These are phyloP conservation scores for Colletotrichum sidae DNA, from an alignment of 2,329 filamentous ascomycete genomes.

Conservation along the genomic window DNA sequence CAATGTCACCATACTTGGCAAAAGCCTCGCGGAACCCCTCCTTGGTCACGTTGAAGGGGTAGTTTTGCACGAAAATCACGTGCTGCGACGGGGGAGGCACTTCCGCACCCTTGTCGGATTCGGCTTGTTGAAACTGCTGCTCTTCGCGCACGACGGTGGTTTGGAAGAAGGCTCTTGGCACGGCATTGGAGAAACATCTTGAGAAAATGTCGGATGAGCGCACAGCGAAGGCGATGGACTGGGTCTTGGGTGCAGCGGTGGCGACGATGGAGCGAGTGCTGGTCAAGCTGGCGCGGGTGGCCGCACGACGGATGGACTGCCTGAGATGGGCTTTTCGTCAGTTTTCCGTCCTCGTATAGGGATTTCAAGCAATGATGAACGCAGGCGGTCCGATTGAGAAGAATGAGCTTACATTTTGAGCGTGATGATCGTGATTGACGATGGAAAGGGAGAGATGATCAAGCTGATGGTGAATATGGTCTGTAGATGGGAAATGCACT, in stretches of 20 bases:
- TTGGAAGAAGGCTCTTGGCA: slow-evolving; percentile 26
- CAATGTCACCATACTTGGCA: slow-evolving; percentile 52
- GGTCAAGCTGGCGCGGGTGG: slow-evolving; percentile 30
- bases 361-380: no score
- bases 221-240: slow-evolving; percentile 25
- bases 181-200: slow-evolving; percentile 16
- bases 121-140: background rate
- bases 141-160: slow-evolving; percentile 19
- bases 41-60: slow-evolving; percentile 75
- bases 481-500: background rate
- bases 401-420: slow-evolving; percentile 20
- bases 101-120: background rate
- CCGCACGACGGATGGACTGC: slow-evolving; percentile 37
- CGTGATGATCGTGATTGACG: no score
- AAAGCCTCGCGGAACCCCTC: slow-evolving; percentile 71
- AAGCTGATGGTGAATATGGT: slow-evolving; percentile 2
- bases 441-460: background rate
- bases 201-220: slow-evolving; percentile 17
- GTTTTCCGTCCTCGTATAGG: no score
- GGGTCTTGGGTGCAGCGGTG: slow-evolving; percentile 26
- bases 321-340: slow-evolving; percentile 1
- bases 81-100: slow-evolving; percentile 2
- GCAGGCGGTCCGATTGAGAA: no score
- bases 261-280: slow-evolving; percentile 19
- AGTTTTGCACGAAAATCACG: slow-evolving; percentile 73